Evolutionary conservation across 352 stramenopile genomes (phyloP), one percentile per base, ranked within the genome.

Genomic region (Nothophytophthora sp.): DNA sequence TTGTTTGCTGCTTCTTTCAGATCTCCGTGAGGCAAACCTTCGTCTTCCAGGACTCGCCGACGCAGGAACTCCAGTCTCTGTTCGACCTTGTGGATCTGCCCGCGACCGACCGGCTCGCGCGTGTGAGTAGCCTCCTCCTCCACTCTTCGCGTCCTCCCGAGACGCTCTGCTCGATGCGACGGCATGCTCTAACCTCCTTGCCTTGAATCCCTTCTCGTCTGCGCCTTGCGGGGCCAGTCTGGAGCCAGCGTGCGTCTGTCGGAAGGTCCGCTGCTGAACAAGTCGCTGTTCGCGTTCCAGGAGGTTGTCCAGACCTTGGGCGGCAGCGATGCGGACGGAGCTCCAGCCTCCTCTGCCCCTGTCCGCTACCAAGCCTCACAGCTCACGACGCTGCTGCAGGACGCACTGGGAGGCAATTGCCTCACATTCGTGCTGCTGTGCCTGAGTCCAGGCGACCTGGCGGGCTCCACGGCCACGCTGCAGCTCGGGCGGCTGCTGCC

Each of bases 221-320:
- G 35, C 29, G 25, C 2, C 8, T 5, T 60, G 5, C 11, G 9
- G 10, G 13, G 19, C 15, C 36, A 82, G 67, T 36, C 64, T 35
- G 59, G 48, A 35, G 25, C 39, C 11, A 50, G 53, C 3, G 60
- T 79, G 27, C 68, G 76, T 20, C 47, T 86, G 5, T 67, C 69
- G 0, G 76, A 88, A 43, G 67, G 69, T 5, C 70, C 76, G n/a
- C 29, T 86, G 22, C 52, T 81, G 2, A 86, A 83, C 50, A 86
- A 85, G 39, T 67, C 79, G 13, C 29, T 88, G 22, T 78, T 73
- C 12, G 61, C 73, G 8, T 33, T 86, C 5, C 53, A 65, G 5
- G 53, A 74, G n/a, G 76, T 80, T 8, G 19, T 82, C 2, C 41
- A 72, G 15, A 50, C 15, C 42, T 34, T 65, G 10, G 51, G 48